A percentile compares a stretch with the other conserved stretches of the same genome.
phyloP scores from a whole-genome alignment of 2,329 filamentous ascomycete genomes.

The Pseudogymnoascus sp. region DNA sequence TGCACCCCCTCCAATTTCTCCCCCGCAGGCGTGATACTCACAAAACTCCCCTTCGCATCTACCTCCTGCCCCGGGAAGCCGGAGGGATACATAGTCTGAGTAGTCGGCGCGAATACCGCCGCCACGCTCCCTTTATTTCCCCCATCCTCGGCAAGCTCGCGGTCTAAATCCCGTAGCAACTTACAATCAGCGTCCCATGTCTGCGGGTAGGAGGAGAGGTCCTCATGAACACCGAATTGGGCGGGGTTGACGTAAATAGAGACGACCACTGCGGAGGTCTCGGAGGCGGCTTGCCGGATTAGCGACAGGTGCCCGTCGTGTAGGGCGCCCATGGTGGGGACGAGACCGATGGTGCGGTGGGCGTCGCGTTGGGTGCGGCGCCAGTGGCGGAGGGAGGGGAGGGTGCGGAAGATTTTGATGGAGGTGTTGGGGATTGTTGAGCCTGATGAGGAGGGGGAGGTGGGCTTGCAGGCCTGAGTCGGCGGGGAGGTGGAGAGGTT shows the following conservation, averaged over 20 bases:
- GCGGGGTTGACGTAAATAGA: conserved; percentile 95
- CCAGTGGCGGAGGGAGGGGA: conserved; percentile 61
- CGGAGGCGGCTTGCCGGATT: conserved; percentile 71
- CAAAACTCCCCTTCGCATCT: conserved; percentile 75
- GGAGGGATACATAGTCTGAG: conserved; percentile 78
- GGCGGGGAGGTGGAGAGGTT: conserved; percentile 21
- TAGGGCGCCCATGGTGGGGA: conserved; percentile 97
- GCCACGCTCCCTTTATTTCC: conserved; percentile 57
- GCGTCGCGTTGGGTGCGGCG: conserved; percentile 57
- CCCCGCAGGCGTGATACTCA: conserved; percentile 79
- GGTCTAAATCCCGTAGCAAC: conserved; percentile 59
- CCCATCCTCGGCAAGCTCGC: conserved; percentile 57
- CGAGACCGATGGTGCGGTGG: conserved; percentile 70
- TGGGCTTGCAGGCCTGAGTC: conserved; percentile 12
- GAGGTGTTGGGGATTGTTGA: conserved; percentile 42
- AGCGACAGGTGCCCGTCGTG: conserved; percentile 84
- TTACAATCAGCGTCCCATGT: conserved; percentile 75
- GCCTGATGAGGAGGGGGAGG: conserved; percentile 15
- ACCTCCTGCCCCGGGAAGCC: conserved; percentile 66
- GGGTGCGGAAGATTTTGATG: conserved; percentile 68
- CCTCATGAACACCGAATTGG: conserved; percentile 85
- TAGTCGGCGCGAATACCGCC: conserved; percentile 80
- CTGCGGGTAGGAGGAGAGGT: conserved; percentile 79
- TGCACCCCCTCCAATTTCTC: conserved; percentile 75
- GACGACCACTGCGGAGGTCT: conserved; percentile 82